Conservation (phyloP, 306 rosid species). For the Betula pendula region DNA sequence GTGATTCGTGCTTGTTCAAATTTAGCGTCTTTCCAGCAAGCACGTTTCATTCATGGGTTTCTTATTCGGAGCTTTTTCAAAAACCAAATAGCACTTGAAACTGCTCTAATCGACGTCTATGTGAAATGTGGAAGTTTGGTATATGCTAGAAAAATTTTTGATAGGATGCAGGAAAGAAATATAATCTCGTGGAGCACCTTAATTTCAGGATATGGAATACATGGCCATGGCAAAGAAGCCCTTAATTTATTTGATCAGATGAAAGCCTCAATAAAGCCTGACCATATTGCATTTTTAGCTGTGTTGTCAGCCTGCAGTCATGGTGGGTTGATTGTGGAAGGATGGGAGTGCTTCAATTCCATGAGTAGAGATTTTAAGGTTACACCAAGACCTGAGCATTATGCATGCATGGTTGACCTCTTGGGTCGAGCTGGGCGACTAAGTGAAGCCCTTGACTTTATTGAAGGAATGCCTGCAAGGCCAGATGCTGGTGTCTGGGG, state of each 20-base stretch:
- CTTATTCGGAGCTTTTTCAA: slow-evolving; percentile 17
- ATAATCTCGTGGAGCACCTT: slow-evolving; percentile 47
- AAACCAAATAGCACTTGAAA: slow-evolving; percentile 32
- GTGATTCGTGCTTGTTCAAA: slow-evolving; percentile 40
- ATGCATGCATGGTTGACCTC: slow-evolving; percentile 51
- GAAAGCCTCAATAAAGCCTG: slow-evolving; percentile 37
- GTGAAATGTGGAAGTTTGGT: slow-evolving; percentile 46
- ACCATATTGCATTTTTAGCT: slow-evolving; percentile 33
- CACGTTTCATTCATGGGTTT: slow-evolving; percentile 37
- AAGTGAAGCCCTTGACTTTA: slow-evolving; percentile 38
- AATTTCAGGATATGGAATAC: slow-evolving; percentile 48
- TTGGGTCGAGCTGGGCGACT: slow-evolving; percentile 49
- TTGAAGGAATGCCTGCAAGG: slow-evolving; percentile 40
- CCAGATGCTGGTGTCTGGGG: slow-evolving; percentile 52
- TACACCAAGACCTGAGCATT: slow-evolving; percentile 39
- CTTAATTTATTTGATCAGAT: slow-evolving; percentile 41
- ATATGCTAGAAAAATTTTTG: slow-evolving; percentile 40
- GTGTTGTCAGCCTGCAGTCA: slow-evolving; percentile 51
- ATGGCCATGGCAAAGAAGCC: slow-evolving; percentile 43
- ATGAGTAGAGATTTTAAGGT: slow-evolving; percentile 41
- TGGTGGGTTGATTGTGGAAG: slow-evolving; percentile 43
- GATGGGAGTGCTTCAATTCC: slow-evolving; percentile 42
- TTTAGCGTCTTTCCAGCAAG: slow-evolving; percentile 41
- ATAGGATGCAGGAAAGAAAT: slow-evolving; percentile 37
- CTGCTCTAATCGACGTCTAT: slow-evolving; percentile 40